Base-by-base conservation (phyloP, 176 grass and related monocot genomes). In the Carex parvula region DNA sequence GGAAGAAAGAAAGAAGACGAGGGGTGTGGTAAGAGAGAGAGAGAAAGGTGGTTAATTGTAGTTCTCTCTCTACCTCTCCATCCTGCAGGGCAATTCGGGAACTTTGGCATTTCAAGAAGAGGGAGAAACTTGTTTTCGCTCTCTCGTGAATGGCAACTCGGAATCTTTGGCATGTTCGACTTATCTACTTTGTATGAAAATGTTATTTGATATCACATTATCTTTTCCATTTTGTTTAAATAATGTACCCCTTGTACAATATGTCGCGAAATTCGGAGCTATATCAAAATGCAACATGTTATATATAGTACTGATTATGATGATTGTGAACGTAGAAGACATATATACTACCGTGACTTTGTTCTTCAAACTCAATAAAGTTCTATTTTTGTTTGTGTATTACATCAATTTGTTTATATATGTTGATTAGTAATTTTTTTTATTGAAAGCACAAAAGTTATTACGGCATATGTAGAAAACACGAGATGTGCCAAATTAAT, bases 31-130 rank as follows among this genome's bases (percentile, higher is more conserved):
- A 48, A 70, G 52, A 69, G 21, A 37, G 83, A 18, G 58, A 48
- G 46, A 11, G 26, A 56, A 56, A 75, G 35, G 35, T 29, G 0
- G 71, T 53, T 76, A 2, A 30, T 77, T 54, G 24, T 76, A 32
- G 21, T 29, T 80, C 55, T 64, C 74, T 81, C 84, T 65, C 67
- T 24, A 12, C 72, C 20, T 67, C 11, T 65, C 44, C 58, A 46
- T 88, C 74, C 83, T 30, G 88, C 81, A 84, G 88, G 88, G 85
- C 81, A 81, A 87, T 83, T 87, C 54, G 3, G 29, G 35, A 61
- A 58, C 88, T 81, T 87, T 84, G 85, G 85, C 88, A 84, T 60
- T 58, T 86, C 76, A 68, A 80, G 61, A 78, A 35, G 63, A 68
- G 60, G 33, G 73, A 46, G 35, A 39, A 57, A 67, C 16, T 50